Base-by-base conservation (phyloP, 73 alveolate species). In the Paramecium tetraurelia region DNA sequence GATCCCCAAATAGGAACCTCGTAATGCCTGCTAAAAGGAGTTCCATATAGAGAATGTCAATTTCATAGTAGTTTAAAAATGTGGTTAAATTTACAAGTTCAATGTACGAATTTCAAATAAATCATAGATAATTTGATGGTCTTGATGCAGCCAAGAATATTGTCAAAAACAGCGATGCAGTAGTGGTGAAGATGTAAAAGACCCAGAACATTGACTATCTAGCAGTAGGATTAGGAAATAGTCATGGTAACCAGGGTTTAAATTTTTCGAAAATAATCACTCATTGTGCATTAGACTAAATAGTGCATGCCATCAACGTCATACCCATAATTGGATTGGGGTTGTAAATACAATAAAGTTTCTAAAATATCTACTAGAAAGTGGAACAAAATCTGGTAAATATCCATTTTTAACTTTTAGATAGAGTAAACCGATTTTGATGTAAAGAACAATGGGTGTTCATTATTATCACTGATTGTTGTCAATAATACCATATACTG, bases 261-360 rank as follows among this genome's bases (percentile, higher is more conserved):
- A 10, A 63, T 22, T 33, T 63, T 63, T 31, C 84, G 3, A 31
- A 63, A 33, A 63, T 63, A 33, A 63, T 63, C 84, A 63, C 84
- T 63, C 84, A 33, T 63, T 48, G 46, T 27, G 84, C 84, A 3
- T 12, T 63, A 12, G 84, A 63, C 50, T 63, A 63, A 31, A 63
- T 63, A 9, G 9, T 31, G n/a, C 16, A 63, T 12, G 20, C 31
- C 1, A 31, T 63, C 22, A 20, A 63, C 14, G 31, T 27, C 1
- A 63, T 8, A 63, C 84, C 84, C 21, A 63, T 63, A 63, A 63
- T 63, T 11, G 84, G 84, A 63, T 63, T 63, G 50, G 9, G 84
- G 1, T 24, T 63, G 46, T 63, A 20, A 33, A 63, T 63, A 4
- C 84, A 63, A 27, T 27, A 0, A 9, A 63, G 84, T 63, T 63